These are phyloP conservation scores for Gyromitra esculenta DNA, from an alignment of 2,329 filamentous ascomycete genomes.

Conservation along the genomic window DNA sequence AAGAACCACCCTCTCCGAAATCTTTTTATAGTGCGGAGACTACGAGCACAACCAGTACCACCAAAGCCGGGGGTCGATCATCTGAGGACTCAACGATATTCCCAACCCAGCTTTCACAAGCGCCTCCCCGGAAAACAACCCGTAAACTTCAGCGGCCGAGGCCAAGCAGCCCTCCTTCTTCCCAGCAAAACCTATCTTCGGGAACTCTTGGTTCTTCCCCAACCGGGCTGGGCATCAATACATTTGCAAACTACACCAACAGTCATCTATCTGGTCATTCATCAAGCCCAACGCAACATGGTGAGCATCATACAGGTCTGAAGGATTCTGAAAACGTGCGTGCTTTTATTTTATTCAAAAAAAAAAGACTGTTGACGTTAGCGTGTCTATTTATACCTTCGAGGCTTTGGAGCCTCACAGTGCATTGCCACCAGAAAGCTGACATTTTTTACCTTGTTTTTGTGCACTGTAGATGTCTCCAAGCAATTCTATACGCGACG, in stretches of 20 bases:
- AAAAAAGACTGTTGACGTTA: conserved; percentile 30
- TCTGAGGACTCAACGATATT: conserved; percentile 37
- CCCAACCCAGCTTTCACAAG: conserved; percentile 41
- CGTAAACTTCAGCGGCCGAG: conserved; percentile 53
- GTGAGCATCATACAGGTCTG: conserved; percentile 47
- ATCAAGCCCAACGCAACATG: conserved; percentile 48
- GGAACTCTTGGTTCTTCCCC: conserved; percentile 41
- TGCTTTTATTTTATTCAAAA: conserved; percentile 30
- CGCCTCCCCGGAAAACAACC: conserved; percentile 38
- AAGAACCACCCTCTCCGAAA: conserved; percentile 53
- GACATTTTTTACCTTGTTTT: conserved; percentile 37
- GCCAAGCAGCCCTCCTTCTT: conserved; percentile 47
- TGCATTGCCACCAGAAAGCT: conserved; percentile 33
- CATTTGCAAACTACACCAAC: conserved; percentile 47
- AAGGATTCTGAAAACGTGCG: conserved; percentile 52
- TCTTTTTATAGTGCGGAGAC: conserved; percentile 54
- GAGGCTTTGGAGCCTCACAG: conserved; percentile 21
- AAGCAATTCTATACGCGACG: conserved; percentile 54
- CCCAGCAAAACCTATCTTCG: conserved; percentile 29
- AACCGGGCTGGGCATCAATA: conserved; percentile 46
- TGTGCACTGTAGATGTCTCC: conserved; percentile 48
- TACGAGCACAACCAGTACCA: conserved; percentile 49
- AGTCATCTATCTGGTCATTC: conserved; percentile 49
- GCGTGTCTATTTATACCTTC: conserved; percentile 36
- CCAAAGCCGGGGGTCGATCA: conserved; percentile 44